A percentile compares a stretch with the other conserved stretches of the same genome.
Conservation (phyloP, 176 grass and related monocot species). For the Guadua angustifolia region DNA sequence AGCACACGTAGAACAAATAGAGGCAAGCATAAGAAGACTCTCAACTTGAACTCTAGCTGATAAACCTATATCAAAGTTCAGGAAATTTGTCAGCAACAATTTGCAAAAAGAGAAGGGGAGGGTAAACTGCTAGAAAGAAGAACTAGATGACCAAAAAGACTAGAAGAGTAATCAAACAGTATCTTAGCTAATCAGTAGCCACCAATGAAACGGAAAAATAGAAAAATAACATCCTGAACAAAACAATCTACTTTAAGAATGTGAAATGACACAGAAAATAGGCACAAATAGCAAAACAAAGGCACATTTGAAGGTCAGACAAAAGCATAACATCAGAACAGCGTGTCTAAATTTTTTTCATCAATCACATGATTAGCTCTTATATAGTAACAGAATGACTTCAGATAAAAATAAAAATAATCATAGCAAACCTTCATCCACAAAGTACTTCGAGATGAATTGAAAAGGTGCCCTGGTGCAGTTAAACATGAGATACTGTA, state of each 20-base stretch:
- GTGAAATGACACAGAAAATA: slow-evolving; percentile 1
- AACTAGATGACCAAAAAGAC: neutral
- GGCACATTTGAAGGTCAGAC: neutral
- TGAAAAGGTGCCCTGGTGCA: slow-evolving; percentile 68
- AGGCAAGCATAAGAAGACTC: slow-evolving; percentile 63
- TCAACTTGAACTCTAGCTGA: slow-evolving; percentile 66
- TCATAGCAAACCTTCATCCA: slow-evolving; percentile 74
- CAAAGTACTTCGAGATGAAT: slow-evolving; percentile 88
- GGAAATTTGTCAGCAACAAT: slow-evolving; percentile 32
- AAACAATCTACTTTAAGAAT: slow-evolving; percentile 2
- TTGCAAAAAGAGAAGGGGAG: slow-evolving; percentile 7
- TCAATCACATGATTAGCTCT: slow-evolving; percentile 1
- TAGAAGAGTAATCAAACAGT: slow-evolving; percentile 28
- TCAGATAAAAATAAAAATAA: slow-evolving; percentile 34
- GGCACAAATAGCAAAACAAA: slow-evolving; percentile 4
- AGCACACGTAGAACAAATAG: slow-evolving; percentile 59
- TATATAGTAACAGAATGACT: slow-evolving; percentile 18
- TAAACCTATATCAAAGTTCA: slow-evolving; percentile 50
- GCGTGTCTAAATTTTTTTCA: neutral
- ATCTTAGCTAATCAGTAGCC: slow-evolving; percentile 1
- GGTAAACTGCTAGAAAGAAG: neutral
- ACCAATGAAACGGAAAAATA: neutral
- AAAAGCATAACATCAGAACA: slow-evolving; percentile 23
- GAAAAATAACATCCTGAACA: neutral
- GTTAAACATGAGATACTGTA: slow-evolving; percentile 72